Percentiles rank a stretch among this genome's conserved stretches.
Evolutionary conservation across 2,329 filamentous ascomycete genomes (phyloP).

Genomic region (Clonostachys solani): DNA sequence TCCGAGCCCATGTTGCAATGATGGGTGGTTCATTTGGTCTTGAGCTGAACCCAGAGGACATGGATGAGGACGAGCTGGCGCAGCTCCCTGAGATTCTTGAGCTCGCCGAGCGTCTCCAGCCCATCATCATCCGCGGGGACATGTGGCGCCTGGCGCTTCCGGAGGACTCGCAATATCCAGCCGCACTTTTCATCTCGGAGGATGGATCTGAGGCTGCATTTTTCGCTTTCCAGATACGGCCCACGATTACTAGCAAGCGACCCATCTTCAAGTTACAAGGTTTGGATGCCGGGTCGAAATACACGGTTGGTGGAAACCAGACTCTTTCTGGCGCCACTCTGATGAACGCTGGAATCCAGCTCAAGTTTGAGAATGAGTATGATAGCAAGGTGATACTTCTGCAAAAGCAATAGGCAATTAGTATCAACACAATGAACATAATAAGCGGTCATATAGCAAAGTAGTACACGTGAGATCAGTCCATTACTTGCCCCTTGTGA

Average conservation of each 20-base stretch:
- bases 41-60: constrained; percentile 53
- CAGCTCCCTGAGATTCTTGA: constrained; percentile 49
- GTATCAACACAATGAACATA: no score
- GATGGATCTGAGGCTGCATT: constrained; percentile 45
- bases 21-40: constrained; percentile 66
- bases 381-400: constrained; percentile 53
- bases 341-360: constrained; percentile 55
- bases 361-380: constrained; percentile 47
- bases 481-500: no score
- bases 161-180: constrained; percentile 57
- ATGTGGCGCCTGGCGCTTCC: constrained; percentile 57
- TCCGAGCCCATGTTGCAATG: constrained; percentile 63
- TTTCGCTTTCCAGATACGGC: constrained; percentile 56
- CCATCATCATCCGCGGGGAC: constrained; percentile 52
- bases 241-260: constrained; percentile 41
- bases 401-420: constrained; percentile 22
- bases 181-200: constrained; percentile 52
- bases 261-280: constrained; percentile 52
- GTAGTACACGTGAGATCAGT: no score
- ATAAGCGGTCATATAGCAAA: no score
- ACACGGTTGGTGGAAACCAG: constrained; percentile 45
- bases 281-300: constrained; percentile 47
- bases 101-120: constrained; percentile 52
- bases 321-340: constrained; percentile 54
- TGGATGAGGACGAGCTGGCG: constrained; percentile 42